Evolutionary conservation across 2,329 filamentous ascomycete species (phyloP), one percentile per base, ranked within the genome.

Genomic region (Aspergillus luchuensis): DNA sequence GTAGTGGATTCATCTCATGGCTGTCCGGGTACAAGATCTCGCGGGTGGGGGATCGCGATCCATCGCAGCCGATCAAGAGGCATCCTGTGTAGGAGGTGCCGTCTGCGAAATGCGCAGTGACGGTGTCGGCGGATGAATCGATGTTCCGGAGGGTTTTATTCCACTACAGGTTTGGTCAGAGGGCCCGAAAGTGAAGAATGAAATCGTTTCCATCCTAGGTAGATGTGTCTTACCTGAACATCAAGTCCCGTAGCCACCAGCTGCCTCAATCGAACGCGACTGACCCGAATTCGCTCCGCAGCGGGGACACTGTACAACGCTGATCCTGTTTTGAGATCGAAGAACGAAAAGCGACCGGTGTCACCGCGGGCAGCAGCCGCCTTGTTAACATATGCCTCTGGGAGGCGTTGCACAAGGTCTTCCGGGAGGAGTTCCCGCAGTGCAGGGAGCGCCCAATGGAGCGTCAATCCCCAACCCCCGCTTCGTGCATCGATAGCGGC

Each of bases 401-500:
- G 77, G 2, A 87, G 71, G 0, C 78, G 77, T 2, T 69, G 67
- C 3, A 80, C 69, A 6, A 87, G 71, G 11, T 81, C 72, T 0
- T 77, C 69, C 0, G 85, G 82, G 28, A 89, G 74, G 21, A 88
- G 76, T 7, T 76, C 69, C 48, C 81, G 77, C 43, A 89, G 75
- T 1, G 78, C 79, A 0, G 82, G 78, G 8, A 88, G 78, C 4
- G 83, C 84, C 86, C 86, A 89, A 69, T 88, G 85, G 59, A 89
- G 76, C 0, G 86, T 88, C 59, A 89, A 75, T 3, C 85, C 87
- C 87, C 86, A 89, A 63, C 87, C 86, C 4, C 80, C 76, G 19
- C 75, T 82, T 33, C 80, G 82, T 28, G 78, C 78, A 59, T 72
- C 76, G 45, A 83, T 75, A 43, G 82, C 78, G 5, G 67, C 65